Percentiles rank a stretch among this genome's conserved stretches.
Conservation (phyloP, 371 early-diverging fungal genomes). For the Vavraia culicis region DNA sequence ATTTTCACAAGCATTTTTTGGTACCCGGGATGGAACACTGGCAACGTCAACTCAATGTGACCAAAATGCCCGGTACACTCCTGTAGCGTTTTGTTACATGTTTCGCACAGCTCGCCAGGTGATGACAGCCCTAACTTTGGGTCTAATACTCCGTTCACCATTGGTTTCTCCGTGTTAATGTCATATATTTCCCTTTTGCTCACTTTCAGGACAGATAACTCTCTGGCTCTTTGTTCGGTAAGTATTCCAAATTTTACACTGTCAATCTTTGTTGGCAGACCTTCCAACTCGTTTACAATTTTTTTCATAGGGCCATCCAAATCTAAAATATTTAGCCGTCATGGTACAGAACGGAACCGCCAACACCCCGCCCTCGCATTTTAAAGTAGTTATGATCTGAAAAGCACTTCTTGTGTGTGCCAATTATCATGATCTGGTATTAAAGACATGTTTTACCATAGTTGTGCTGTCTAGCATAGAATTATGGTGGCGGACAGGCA, state of each 20-base stretch:
- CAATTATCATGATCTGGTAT: too few species aligned
- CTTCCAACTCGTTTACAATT: conserved; percentile 7
- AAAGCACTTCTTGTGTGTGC: too few species aligned
- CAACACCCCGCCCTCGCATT: too few species aligned
- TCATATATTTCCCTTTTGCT: conserved; percentile 68
- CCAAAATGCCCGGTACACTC: conserved; percentile 96
- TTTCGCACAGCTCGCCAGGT: conserved; percentile 59
- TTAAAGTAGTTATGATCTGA: too few species aligned
- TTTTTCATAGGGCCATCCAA: too few species aligned
- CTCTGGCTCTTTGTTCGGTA: conserved; percentile 56
- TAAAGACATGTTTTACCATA: too few species aligned
- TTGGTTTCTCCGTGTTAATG: conserved; percentile 52
- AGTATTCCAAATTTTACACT: conserved; percentile 63
- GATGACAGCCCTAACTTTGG: conserved; percentile 46
- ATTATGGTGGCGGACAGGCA: too few species aligned
- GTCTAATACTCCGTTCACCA: conserved; percentile 33
- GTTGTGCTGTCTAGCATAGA: too few species aligned
- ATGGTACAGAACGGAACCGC: too few species aligned
- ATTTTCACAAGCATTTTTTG: conserved; percentile 65
- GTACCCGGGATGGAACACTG: conserved; percentile 90
- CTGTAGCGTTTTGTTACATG: conserved; percentile 63
- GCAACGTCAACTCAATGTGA: conserved; percentile 66
- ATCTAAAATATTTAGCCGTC: too few species aligned
- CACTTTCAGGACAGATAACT: conserved; percentile 62
- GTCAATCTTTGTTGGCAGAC: conserved; percentile 6